phyloP scores from a whole-genome alignment of 495 filamentous ascomycete genomes.

The Lepraria neglecta region DNA sequence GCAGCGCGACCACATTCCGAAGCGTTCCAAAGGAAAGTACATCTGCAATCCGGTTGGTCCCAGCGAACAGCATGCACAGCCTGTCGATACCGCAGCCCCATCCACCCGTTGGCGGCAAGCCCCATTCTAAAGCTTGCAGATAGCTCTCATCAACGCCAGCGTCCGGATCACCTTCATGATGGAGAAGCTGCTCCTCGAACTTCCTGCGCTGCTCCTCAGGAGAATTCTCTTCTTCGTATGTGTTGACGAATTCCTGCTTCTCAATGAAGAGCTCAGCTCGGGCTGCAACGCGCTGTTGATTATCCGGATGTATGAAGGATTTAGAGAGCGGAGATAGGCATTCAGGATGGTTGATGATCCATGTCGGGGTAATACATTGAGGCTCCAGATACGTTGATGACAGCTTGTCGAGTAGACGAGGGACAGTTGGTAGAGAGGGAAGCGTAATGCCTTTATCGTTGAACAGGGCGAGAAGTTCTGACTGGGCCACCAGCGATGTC shows the following conservation, averaged over 20 bases:
- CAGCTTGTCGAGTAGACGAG: conserved; percentile 81
- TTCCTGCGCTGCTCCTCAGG: conserved; percentile 82
- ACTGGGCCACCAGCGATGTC: conserved; percentile 44
- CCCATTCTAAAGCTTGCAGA: conserved; percentile 74
- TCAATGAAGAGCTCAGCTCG: conserved; percentile 84
- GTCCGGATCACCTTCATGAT: conserved; percentile 31
- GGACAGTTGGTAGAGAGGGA: conserved; percentile 55
- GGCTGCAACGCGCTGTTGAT: conserved; percentile 63
- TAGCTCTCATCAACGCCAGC: conserved; percentile 72
- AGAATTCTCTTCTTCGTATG: conserved; percentile 97
- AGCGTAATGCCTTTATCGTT: conserved; percentile 44
- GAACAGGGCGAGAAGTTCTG: conserved; percentile 54
- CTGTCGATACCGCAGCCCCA: conserved; percentile 94
- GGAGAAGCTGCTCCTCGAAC: conserved; percentile 55
- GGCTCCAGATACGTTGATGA: conserved; percentile 69
- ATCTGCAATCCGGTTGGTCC: conserved; percentile 68
- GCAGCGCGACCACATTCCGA: conserved; percentile 51
- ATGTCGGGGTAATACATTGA: conserved; percentile 62
- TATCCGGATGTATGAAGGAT: conserved; percentile 57
- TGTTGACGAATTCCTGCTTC: conserved; percentile 78
- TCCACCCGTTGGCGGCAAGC: conserved; percentile 85
- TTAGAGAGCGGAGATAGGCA: conserved; percentile 90
- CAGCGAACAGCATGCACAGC: conserved; percentile 80
- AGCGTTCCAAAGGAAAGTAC: conserved; percentile 82
- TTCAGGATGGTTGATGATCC: conserved; percentile 86